Evolutionary conservation across 306 rosid genomes (phyloP), one percentile per base, ranked within the genome.

Genomic region (Ochetophila trinervis): DNA sequence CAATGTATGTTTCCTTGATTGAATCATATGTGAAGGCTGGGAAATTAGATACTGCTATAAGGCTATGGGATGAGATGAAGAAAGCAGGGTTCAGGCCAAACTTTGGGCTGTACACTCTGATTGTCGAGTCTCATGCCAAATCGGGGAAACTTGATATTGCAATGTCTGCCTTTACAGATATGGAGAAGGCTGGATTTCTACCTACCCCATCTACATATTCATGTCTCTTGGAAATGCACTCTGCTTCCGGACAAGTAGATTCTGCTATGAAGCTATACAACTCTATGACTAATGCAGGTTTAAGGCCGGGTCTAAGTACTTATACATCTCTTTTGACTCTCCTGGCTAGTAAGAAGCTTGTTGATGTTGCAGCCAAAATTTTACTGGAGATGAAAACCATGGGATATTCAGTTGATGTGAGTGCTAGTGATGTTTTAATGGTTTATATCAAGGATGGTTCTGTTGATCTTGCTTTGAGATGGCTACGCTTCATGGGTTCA

Each of bases 131-230:
- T 0, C 91, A 92, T 74, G 96, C 96, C 13, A 89, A 89, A 84
- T 89, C 93, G 6, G 98, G 96, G 74, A 89, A 86, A 79, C 96
- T 89, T 68, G 98, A 92, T 55, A 70, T 82, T 69, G 95, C 98
- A 47, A 84, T 92, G 87, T 85, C 95, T 70, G 59, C 88, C 40
- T 92, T 89, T 80, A 74, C 77, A 1, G 98, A 92, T 62, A 92
- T 92, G 98, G 98, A 92, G 82, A 92, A 87, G 79, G 95, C 92
- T 27, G 98, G 98, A 60, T 92, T 92, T 86, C 84, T 92, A 51
- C 95, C 98, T 23, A 89, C 95, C 24, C 95, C 95, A 18, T 92
- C 98, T 12, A 92, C 95, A 0, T 92, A 87, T 74, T 82, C 88
- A 36, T 89, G 95, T 78, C 93, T 92, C 58, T 76, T 92, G 78